Evolutionary conservation across 495 filamentous ascomycete genomes (phyloP).

Genomic region (Collariella sp.): DNA sequence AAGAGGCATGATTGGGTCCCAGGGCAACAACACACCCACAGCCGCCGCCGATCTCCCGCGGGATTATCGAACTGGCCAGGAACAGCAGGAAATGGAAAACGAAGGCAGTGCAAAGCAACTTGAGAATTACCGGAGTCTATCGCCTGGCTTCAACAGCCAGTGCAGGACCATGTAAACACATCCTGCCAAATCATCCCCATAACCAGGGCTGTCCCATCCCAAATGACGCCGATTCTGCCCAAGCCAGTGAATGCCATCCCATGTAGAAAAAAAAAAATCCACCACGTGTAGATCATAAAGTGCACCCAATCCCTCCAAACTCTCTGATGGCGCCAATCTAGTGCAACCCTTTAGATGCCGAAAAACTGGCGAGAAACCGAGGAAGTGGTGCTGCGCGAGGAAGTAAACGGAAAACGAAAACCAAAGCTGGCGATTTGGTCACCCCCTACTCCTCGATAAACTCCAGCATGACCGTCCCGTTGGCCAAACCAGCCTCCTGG

Average conservation of each 20-base stretch:
- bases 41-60: not conserved
- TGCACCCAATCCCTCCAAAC: not conserved
- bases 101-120: not conserved
- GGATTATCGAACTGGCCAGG: not conserved
- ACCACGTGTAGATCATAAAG: not conserved
- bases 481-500: slow-evolving; percentile 76
- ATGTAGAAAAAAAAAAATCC: not conserved
- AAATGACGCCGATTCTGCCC: not conserved
- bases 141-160: not conserved
- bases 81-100: not conserved
- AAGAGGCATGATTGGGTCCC: not conserved
- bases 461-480: slow-evolving; percentile 88
- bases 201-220: not conserved
- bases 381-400: not conserved
- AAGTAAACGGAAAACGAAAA: not conserved
- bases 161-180: not conserved
- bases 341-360: not conserved
- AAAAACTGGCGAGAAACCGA: not conserved
- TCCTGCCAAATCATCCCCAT: not conserved
- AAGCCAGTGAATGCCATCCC: not conserved
- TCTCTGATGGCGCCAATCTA: slow-evolving; percentile 1
- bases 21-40: not conserved
- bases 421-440: not conserved
- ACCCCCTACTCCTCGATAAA: slow-evolving; percentile 54
- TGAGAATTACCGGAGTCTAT: not conserved